These are phyloP conservation scores for Begonia peltatifolia DNA, from an alignment of 306 rosid species.

Conservation along the genomic window DNA sequence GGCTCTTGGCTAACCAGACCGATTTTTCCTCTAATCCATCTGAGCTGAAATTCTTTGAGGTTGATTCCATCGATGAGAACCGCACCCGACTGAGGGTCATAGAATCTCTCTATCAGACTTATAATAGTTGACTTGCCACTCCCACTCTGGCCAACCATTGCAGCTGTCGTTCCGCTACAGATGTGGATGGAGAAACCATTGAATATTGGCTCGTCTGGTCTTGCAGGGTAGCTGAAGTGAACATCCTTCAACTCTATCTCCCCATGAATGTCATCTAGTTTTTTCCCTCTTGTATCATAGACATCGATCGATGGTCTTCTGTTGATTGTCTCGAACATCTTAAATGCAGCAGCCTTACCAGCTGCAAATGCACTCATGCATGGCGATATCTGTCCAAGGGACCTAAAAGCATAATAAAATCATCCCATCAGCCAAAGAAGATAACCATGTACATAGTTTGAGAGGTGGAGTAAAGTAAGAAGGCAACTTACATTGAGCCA, in stretches of 20 bases:
- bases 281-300: conserved; percentile 46
- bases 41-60: conserved; percentile 33
- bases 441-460: no score
- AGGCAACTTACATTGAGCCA: conserved; percentile 56
- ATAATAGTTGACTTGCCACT: conserved; percentile 86
- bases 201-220: conserved; percentile 67
- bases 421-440: background rate
- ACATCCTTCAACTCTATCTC: conserved; percentile 59
- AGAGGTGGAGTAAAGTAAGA: no score
- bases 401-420: conserved; percentile 25
- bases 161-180: conserved; percentile 53
- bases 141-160: conserved; percentile 91
- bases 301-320: conserved; percentile 76
- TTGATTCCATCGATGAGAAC: conserved; percentile 63
- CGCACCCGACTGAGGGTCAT: conserved; percentile 72
- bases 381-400: conserved; percentile 79
- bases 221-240: conserved; percentile 69
- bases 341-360: conserved; percentile 87
- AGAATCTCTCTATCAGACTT: conserved; percentile 80
- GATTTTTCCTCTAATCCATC: conserved; percentile 6
- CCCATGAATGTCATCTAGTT: conserved; percentile 48
- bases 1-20: conserved; percentile 67
- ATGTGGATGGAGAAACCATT: conserved; percentile 55
- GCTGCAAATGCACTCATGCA: conserved; percentile 86
- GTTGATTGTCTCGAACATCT: conserved; percentile 72